Conservation (phyloP, 2,329 filamentous ascomycete genomes). For the Nothomitra cinnamomea region DNA sequence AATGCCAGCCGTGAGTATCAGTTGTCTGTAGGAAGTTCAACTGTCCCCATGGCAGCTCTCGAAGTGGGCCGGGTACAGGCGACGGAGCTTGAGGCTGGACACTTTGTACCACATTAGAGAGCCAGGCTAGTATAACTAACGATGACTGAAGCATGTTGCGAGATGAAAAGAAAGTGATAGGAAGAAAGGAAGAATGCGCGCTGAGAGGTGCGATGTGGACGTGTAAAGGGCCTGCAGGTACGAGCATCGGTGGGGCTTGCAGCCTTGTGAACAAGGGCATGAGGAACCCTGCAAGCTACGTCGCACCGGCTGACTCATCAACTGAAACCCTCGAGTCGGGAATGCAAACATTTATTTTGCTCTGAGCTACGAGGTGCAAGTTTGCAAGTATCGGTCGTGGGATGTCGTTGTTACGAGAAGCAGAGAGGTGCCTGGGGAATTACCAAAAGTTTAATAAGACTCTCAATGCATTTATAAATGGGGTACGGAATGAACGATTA, state of each 20-base stretch:
- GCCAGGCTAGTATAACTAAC: neutral
- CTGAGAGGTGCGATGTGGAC: neutral
- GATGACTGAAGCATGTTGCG: neutral
- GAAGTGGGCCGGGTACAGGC: conserved; percentile 64
- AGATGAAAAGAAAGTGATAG: neutral
- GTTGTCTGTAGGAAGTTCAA: conserved; percentile 96
- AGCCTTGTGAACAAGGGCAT: too few relatives aligned
- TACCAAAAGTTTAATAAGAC: conserved; percentile 16
- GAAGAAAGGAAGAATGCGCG: neutral
- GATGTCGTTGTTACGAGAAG: conserved; percentile 23
- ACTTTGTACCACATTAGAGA: conserved; percentile 17
- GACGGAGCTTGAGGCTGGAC: conserved; percentile 67
- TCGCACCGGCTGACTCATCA: too few relatives aligned
- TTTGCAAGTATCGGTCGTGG: neutral
- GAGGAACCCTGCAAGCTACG: too few relatives aligned
- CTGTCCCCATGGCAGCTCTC: conserved; percentile 78
- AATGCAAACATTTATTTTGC: too few relatives aligned
- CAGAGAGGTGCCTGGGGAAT: conserved; percentile 20
- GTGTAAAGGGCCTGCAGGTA: neutral
- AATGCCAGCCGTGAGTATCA: conserved; percentile 91
- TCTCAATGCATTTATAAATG: conserved; percentile 23
- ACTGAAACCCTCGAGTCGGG: too few relatives aligned
- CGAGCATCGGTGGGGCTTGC: too few relatives aligned
- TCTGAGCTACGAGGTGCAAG: neutral
- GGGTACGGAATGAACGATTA: conserved; percentile 8